Percentiles rank a stretch among this genome's conserved stretches.
Evolutionary conservation across 2,329 filamentous ascomycete species (phyloP).

Genomic region (Hawksworthiomyces lignivorus): DNA sequence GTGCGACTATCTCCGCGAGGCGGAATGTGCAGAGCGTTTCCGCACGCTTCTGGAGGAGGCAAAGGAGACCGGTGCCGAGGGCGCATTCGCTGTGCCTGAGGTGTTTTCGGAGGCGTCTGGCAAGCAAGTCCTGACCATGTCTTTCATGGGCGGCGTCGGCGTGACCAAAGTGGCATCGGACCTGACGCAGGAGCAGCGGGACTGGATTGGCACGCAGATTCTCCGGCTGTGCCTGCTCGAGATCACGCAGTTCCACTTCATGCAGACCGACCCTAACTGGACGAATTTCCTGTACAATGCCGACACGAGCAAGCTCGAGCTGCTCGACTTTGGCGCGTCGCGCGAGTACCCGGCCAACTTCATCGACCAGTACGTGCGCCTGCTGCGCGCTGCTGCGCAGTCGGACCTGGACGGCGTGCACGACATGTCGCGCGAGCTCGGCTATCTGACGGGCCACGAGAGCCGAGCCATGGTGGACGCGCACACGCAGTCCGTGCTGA

Average conservation of each 20-base stretch:
- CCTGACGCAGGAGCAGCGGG: constrained; percentile 74
- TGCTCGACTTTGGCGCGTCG: constrained; percentile 92
- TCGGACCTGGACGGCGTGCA: constrained; percentile 58
- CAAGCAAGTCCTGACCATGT: constrained; percentile 59
- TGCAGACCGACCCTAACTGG: constrained; percentile 99
- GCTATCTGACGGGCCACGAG: constrained; percentile 89
- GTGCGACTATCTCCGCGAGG: constrained; percentile 90
- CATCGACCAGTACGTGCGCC: constrained; percentile 67
- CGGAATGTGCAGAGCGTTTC: constrained; percentile 71
- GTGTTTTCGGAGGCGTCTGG: constrained; percentile 17
- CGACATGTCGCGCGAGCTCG: constrained; percentile 64
- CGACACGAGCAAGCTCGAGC: constrained; percentile 63
- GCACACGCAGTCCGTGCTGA: constrained; percentile 80
- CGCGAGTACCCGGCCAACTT: constrained; percentile 78
- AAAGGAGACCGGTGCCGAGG: neutral
- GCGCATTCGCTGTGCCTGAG: constrained; percentile 67
- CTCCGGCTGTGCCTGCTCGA: constrained; percentile 86
- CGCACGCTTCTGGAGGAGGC: constrained; percentile 57
- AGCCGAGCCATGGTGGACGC: constrained; percentile 80
- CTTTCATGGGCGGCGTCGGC: constrained; percentile 77
- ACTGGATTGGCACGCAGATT: constrained; percentile 95
- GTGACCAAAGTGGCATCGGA: constrained; percentile 67
- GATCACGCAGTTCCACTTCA: constrained; percentile 90
- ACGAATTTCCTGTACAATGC: constrained; percentile 95
- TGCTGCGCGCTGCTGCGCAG: constrained; percentile 72